phyloP scores from a whole-genome alignment of 192 early-diverging fungal species.

The Umbelopsis sp. region DNA sequence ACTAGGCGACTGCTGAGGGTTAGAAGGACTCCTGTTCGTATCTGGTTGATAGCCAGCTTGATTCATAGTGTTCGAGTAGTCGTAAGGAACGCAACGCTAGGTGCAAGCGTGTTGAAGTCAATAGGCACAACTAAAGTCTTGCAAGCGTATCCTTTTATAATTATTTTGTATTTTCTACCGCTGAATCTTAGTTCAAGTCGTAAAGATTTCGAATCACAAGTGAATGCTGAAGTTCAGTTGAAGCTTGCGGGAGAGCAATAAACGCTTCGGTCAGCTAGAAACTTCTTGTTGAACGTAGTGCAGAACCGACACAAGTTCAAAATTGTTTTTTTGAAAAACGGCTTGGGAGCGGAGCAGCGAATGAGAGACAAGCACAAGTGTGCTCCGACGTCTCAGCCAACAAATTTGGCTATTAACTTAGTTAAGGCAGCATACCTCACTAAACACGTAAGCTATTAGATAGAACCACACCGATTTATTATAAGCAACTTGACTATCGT shows the following conservation, averaged over 20 bases:
- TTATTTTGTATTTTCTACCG: constrained; percentile 1
- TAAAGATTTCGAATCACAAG: not conserved
- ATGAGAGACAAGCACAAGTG: constrained; percentile 18
- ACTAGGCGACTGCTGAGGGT: not conserved
- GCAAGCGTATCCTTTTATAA: constrained; percentile 7
- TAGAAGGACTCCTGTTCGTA: not conserved
- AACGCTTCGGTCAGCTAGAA: too few species aligned
- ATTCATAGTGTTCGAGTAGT: not conserved
- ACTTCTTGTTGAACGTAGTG: too few species aligned
- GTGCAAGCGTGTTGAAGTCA: constrained; percentile 13
- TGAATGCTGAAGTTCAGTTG: constrained; percentile 17
- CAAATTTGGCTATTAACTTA: not conserved
- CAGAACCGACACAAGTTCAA: not conserved
- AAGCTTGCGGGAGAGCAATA: too few species aligned
- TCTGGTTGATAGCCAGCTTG: constrained; percentile 9
- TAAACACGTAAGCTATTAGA: not conserved
- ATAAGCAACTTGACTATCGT: too few species aligned
- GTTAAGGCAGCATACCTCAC: not conserved
- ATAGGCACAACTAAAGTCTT: constrained; percentile 1
- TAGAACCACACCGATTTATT: not conserved
- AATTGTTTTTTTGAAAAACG: constrained; percentile 18
- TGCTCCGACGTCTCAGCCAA: constrained; percentile 6
- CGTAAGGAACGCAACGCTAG: not conserved
- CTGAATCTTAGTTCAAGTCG: constrained; percentile 2
- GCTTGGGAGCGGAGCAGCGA: constrained; percentile 22